Conservation (phyloP, 805 yeast species). For the Cyberlindnera veronae region DNA sequence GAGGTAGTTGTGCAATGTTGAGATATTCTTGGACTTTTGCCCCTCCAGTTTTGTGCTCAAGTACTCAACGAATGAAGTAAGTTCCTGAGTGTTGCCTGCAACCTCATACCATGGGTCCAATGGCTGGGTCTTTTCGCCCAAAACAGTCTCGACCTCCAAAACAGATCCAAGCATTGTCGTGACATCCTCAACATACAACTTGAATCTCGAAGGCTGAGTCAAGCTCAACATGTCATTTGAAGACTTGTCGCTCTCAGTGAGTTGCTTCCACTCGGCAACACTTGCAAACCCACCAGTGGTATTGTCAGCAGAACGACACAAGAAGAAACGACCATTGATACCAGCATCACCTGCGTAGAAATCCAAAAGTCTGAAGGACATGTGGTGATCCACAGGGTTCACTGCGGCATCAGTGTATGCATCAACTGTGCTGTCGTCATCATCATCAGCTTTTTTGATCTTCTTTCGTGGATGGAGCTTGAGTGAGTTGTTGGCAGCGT, state of each 20-base stretch:
- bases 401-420: constrained; percentile 19
- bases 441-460: constrained; percentile 8
- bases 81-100: constrained; percentile 16
- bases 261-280: constrained; percentile 11
- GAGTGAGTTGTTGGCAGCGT: constrained; percentile 14
- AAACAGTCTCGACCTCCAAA: background rate
- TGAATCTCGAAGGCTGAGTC: constrained; percentile 26
- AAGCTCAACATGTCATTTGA: constrained; percentile 10
- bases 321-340: constrained; percentile 23
- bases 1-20: constrained; percentile 15
- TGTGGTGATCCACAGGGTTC: constrained; percentile 19
- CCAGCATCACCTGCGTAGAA: constrained; percentile 29
- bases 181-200: constrained; percentile 27
- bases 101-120: constrained; percentile 29
- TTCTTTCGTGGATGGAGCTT: constrained; percentile 17
- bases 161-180: constrained; percentile 14
- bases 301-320: constrained; percentile 22
- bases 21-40: constrained; percentile 6
- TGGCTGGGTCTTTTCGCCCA: background rate
- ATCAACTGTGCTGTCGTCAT: constrained; percentile 4
- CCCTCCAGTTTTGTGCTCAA: constrained; percentile 5
- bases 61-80: constrained; percentile 14
- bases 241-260: constrained; percentile 7
- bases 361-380: constrained; percentile 24
- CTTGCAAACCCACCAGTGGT: constrained; percentile 17